Base-by-base conservation (phyloP, 805 yeast genomes). In the Pichia manshurica region DNA sequence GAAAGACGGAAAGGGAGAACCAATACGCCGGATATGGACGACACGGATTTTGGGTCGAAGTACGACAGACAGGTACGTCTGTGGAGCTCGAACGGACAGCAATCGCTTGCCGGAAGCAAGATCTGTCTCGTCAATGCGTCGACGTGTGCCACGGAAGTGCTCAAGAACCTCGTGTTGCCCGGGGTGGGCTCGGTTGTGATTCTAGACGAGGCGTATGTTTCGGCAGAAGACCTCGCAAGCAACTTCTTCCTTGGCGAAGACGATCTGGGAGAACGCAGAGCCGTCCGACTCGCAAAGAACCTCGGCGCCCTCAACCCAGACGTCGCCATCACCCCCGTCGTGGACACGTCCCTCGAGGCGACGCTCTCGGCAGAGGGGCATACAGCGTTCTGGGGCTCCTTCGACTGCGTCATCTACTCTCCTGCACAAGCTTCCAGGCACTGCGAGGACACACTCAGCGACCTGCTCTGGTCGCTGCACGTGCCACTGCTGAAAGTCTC, bases 51-150 rank as follows among this genome's bases (percentile, higher is more conserved):
- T 20, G 71, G 71, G 32, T 75, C 69, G 42, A 81, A 81, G 51
- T 89, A 87, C 60, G 96, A 90, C 63, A 74, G 99, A 34, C 98
- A 91, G 61, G 67, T 91, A 49, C 75, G 97, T 33, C 67, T 91
- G 15, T 91, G 98, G 98, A 89, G 87, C 1, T 58, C 74, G 0
- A 63, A 73, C 10, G 99, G 97, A 3, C 99, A 91, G 58, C 49
- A 62, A 4, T 68, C 71, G 6, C 69, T 91, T 16, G 77, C 77
- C 29, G 57, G 60, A 2, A 69, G 90, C 0, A 79, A 75, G 47
- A 71, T 89, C 3, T 76, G 88, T 47, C 62, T 88, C 3, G 56
- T 88, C 2, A 77, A 79, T 39, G 79, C 80, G 5, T 69, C 78
- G 1, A 58, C 81, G 0, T 69, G 81, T 0, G 79, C 83, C 1